Conservation (phyloP, 2,329 filamentous ascomycete genomes). For the Fusarium pseudograminearum region DNA sequence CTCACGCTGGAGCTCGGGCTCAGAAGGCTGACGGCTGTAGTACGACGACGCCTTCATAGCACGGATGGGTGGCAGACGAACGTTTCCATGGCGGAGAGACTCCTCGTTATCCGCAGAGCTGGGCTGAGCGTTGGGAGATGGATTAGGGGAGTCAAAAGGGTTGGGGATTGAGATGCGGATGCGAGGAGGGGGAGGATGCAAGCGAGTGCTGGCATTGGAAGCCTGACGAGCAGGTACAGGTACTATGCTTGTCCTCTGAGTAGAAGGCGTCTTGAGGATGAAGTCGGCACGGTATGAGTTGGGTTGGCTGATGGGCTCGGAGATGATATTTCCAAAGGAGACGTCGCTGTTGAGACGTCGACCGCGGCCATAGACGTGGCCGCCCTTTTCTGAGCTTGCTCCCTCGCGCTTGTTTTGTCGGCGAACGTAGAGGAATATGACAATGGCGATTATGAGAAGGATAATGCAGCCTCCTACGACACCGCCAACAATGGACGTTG, state of each 20-base stretch:
- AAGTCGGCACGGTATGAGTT: slow-evolving; percentile 65
- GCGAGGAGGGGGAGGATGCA: slow-evolving; percentile 33
- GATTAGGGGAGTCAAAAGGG: slow-evolving; percentile 52
- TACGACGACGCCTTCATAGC: slow-evolving; percentile 52
- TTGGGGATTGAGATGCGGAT: slow-evolving; percentile 53
- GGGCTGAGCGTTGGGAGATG: slow-evolving; percentile 44
- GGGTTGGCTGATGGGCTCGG: slow-evolving; percentile 64
- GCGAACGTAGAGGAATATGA: slow-evolving; percentile 57
- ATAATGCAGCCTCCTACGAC: slow-evolving; percentile 61
- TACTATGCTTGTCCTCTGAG: slow-evolving; percentile 25
- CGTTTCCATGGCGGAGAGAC: slow-evolving; percentile 45
- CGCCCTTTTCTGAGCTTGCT: slow-evolving; percentile 39
- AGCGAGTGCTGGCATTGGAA: slow-evolving; percentile 30
- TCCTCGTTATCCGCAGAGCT: slow-evolving; percentile 44
- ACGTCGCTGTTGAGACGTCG: slow-evolving; percentile 42
- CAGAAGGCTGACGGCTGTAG: slow-evolving; percentile 45
- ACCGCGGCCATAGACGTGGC: slow-evolving; percentile 26
- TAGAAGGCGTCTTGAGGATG: slow-evolving; percentile 56
- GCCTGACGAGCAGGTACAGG: slow-evolving; percentile 24
- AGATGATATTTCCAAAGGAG: slow-evolving; percentile 62
- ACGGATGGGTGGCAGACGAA: slow-evolving; percentile 55
- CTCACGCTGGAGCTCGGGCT: slow-evolving; percentile 56
- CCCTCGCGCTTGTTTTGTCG: slow-evolving; percentile 46
- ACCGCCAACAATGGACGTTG: slow-evolving; percentile 60
- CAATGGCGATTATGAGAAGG: slow-evolving; percentile 55